Evolutionary conservation across 495 filamentous ascomycete species (phyloP).

Genomic region (Penicillium pancosmium): DNA sequence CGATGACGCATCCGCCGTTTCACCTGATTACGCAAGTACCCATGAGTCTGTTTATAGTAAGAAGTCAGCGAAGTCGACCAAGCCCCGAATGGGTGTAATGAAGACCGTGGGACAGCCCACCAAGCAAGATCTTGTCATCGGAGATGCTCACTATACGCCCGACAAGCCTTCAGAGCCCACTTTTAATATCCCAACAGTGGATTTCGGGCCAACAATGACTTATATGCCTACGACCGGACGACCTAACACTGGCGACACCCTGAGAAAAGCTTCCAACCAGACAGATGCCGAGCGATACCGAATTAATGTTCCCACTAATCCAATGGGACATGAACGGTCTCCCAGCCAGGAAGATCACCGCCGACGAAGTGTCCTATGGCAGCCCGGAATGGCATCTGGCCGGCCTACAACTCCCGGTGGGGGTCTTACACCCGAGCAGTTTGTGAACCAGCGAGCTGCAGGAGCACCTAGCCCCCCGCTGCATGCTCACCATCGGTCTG

Average conservation of each 20-base stretch:
- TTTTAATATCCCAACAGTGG: constrained; percentile 70
- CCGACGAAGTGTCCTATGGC: constrained; percentile 74
- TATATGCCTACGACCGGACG: constrained; percentile 59
- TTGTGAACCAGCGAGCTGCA: constrained; percentile 76
- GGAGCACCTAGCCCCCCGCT: constrained; percentile 50
- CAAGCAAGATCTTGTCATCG: constrained; percentile 57
- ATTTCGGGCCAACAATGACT: constrained; percentile 81
- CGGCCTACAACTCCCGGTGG: constrained; percentile 48
- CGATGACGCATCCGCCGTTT: constrained; percentile 50
- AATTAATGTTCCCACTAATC: constrained; percentile 26
- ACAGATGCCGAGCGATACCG: constrained; percentile 39
- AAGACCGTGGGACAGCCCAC: constrained; percentile 74
- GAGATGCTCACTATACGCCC: constrained; percentile 59
- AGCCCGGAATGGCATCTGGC: constrained; percentile 64
- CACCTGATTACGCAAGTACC: constrained; percentile 73
- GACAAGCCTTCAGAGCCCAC: constrained; percentile 35
- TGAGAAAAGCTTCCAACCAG: constrained; percentile 43
- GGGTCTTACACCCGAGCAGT: constrained; percentile 71
- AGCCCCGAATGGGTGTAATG: constrained; percentile 78
- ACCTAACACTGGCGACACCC: constrained; percentile 40
- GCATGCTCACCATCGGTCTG: constrained; percentile 60
- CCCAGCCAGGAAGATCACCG: constrained; percentile 45
- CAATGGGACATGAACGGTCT: constrained; percentile 40
- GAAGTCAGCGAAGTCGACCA: constrained; percentile 60
- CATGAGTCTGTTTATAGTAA: constrained; percentile 64